These are phyloP conservation scores for Nannizzia gypsea DNA, from an alignment of 2,329 filamentous ascomycete genomes.

Conservation along the genomic window DNA sequence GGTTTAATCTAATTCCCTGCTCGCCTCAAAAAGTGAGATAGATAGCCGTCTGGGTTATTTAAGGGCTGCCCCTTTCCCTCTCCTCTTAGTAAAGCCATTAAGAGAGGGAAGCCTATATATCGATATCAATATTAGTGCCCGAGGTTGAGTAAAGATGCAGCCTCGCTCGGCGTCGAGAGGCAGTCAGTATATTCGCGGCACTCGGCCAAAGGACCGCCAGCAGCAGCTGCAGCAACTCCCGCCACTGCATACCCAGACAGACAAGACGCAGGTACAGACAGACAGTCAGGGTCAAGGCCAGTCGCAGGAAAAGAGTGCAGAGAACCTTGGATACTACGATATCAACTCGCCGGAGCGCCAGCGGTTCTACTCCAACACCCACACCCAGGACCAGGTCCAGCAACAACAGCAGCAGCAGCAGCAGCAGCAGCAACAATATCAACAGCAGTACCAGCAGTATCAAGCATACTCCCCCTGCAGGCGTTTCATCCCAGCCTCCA, in stretches of 20 bases:
- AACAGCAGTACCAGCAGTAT: neutral
- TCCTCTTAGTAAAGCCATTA: no score
- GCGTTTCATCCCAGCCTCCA: no score
- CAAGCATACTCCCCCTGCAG: neutral
- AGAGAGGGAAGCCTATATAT: no score
- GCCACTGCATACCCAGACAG: neutral
- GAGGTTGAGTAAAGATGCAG: neutral
- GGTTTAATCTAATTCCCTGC: neutral
- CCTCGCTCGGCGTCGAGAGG: neutral
- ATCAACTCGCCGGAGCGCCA: neutral
- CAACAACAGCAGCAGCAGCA: neutral
- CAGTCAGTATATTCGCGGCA: neutral
- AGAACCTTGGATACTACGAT: neutral
- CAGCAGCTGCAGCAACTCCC: no score
- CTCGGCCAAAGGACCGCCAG: neutral
- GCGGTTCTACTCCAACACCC: no score
- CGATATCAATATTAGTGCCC: no score
- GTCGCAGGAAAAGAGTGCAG: no score
- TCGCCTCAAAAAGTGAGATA: neutral
- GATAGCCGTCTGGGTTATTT: no score
- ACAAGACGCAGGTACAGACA: neutral
- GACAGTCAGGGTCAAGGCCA: no score
- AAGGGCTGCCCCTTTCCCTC: no score
- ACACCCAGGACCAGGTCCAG: no score
- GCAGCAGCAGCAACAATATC: neutral